phyloP scores from a whole-genome alignment of 106 monocot species.

The Posidonia australis region DNA sequence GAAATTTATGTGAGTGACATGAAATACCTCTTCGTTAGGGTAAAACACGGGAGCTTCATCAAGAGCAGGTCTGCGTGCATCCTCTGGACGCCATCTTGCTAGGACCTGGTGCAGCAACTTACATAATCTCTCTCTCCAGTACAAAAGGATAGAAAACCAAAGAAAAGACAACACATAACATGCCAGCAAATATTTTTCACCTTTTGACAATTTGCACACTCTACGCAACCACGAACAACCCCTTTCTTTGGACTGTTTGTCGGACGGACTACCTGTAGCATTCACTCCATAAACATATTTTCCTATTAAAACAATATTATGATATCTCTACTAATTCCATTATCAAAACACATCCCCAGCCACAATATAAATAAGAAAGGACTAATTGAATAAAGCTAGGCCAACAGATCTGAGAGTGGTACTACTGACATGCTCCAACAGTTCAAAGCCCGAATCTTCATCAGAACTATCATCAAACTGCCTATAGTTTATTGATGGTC shows the following conservation, averaged over 20 bases:
- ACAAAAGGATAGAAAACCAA: not conserved
- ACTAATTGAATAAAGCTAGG: not conserved
- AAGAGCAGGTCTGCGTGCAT: conserved; percentile 50
- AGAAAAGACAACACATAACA: not conserved
- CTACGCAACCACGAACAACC: conserved; percentile 3
- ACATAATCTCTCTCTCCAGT: not conserved
- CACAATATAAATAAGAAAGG: not conserved
- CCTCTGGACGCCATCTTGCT: conserved; percentile 60
- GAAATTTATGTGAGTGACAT: not conserved
- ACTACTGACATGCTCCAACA: conserved; percentile 3
- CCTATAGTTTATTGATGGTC: conserved; percentile 7
- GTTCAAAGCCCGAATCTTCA: not conserved
- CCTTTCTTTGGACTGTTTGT: not conserved
- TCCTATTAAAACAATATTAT: not conserved
- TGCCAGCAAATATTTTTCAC: not conserved
- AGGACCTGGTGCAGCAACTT: conserved; percentile 30
- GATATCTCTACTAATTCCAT: too few species aligned
- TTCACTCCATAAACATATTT: not conserved
- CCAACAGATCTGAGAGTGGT: not conserved
- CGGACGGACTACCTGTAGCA: not conserved
- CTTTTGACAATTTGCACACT: conserved; percentile 6
- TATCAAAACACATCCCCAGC: not conserved
- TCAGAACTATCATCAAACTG: conserved; percentile 13
- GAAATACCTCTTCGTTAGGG: conserved; percentile 70
- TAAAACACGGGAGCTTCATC: conserved; percentile 72